Percentiles rank a stretch among this genome's conserved stretches.
Evolutionary conservation across 2,329 filamentous ascomycete species (phyloP).

Genomic region (Kalmusia sp.): DNA sequence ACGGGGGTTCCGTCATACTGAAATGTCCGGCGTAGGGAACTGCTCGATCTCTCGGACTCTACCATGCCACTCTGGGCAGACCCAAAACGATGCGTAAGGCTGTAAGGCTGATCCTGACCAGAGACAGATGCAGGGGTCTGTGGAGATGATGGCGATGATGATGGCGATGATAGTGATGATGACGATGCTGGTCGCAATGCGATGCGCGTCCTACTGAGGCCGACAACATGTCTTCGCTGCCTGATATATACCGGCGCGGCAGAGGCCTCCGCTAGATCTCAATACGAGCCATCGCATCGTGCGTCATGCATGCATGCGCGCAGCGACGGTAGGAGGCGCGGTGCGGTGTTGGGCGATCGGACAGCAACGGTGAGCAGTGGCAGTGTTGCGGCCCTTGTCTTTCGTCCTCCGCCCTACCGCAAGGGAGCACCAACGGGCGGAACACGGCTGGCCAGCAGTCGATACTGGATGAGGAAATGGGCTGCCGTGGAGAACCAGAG

Average conservation of each 20-base stretch:
- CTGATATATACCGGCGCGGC: neutral
- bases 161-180: no score
- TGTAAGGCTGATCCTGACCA: neutral
- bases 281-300: constrained; percentile 11
- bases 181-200: no score
- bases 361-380: constrained; percentile 9
- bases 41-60: neutral
- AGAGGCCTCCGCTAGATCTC: constrained; percentile 10
- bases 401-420: neutral
- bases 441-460: neutral
- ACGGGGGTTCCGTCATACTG: constrained; percentile 31
- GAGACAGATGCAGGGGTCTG: neutral
- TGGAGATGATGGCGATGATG: neutral
- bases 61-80: neutral
- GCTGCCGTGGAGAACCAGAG: neutral
- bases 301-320: constrained; percentile 12
- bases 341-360: constrained; percentile 2
- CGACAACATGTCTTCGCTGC: neutral
- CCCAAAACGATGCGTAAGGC: neutral
- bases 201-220: neutral
- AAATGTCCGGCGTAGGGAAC: neutral
- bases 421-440: neutral
- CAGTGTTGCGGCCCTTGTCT: constrained; percentile 5
- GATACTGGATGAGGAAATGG: neutral
- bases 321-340: constrained; percentile 5